Percentiles rank a stretch among this genome's conserved stretches.
phyloP scores from a whole-genome alignment of 164 flowering plant genomes.

The Piper betle region DNA sequence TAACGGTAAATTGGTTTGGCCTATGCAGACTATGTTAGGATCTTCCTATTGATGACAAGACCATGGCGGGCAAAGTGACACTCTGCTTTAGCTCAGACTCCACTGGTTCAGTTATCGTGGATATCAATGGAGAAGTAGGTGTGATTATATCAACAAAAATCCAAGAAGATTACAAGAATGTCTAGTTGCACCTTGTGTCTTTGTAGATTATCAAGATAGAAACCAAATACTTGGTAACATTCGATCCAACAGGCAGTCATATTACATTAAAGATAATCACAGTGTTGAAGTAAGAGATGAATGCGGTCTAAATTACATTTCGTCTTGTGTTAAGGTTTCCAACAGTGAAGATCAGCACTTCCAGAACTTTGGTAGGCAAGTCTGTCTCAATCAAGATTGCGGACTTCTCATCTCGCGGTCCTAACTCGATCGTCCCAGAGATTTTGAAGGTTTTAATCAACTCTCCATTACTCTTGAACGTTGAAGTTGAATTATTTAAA shows the following conservation, averaged over 20 bases:
- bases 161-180: neutral
- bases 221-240: constrained; percentile 26
- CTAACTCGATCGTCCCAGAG: neutral
- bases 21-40: neutral
- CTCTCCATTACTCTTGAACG: no score
- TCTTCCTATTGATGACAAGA: constrained; percentile 2
- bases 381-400: constrained; percentile 9
- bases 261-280: no score
- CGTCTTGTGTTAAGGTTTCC: constrained; percentile 16
- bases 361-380: constrained; percentile 25
- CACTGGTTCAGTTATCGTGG: constrained; percentile 2
- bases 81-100: constrained; percentile 8
- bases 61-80: constrained; percentile 14
- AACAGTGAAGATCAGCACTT: constrained; percentile 19
- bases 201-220: constrained; percentile 31
- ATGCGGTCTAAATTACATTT: neutral
- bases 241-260: constrained; percentile 16
- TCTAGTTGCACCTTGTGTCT: constrained; percentile 5
- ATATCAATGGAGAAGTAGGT: constrained; percentile 12
- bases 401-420: constrained; percentile 3
- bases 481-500: no score
- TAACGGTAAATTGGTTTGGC: no score
- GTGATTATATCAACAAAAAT: neutral
- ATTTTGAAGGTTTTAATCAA: neutral
- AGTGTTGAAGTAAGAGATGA: no score